A percentile compares a stretch with the other conserved stretches of the same genome.
phyloP scores from a whole-genome alignment of 140 eudicot species.

The Cichorium intybus region DNA sequence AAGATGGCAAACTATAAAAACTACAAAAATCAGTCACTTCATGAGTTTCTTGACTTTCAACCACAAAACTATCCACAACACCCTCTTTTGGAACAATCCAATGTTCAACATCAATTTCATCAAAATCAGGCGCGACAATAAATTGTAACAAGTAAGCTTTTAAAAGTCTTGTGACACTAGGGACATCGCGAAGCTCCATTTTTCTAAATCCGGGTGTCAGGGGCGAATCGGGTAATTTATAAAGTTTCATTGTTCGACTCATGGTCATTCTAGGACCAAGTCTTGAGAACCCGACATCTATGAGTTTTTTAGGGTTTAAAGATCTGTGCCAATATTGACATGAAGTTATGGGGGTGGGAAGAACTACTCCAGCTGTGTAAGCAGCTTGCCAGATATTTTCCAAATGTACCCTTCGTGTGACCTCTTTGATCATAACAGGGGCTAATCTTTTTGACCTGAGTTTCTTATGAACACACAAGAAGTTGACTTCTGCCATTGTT shows the following conservation, averaged over 20 bases:
- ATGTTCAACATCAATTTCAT: conserved; percentile 66
- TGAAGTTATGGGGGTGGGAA: conserved; percentile 52
- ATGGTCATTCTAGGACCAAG: conserved; percentile 47
- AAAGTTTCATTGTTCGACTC: conserved; percentile 45
- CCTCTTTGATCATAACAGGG: conserved; percentile 57
- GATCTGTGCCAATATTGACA: conserved; percentile 72
- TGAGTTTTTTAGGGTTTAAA: conserved; percentile 44
- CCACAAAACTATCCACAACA: conserved; percentile 60
- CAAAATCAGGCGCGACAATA: conserved; percentile 58
- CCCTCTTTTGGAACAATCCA: conserved; percentile 64
- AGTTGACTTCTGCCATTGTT: conserved; percentile 58
- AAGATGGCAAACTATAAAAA: conserved; percentile 59
- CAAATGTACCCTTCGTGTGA: conserved; percentile 42
- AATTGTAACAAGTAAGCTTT: conserved; percentile 44
- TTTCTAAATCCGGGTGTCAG: conserved; percentile 59
- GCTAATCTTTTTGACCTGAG: conserved; percentile 65
- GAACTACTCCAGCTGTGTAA: conserved; percentile 48
- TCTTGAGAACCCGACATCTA: conserved; percentile 45
- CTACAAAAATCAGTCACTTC: conserved; percentile 68
- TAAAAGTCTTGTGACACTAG: conserved; percentile 55
- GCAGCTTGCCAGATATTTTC: conserved; percentile 51
- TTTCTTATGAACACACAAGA: conserved; percentile 68
- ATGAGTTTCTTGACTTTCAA: conserved; percentile 50
- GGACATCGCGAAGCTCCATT: conserved; percentile 71
- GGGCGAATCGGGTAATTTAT: conserved; percentile 52